phyloP scores from a whole-genome alignment of 148 eudicot species.

The Talinum fruticosum region DNA sequence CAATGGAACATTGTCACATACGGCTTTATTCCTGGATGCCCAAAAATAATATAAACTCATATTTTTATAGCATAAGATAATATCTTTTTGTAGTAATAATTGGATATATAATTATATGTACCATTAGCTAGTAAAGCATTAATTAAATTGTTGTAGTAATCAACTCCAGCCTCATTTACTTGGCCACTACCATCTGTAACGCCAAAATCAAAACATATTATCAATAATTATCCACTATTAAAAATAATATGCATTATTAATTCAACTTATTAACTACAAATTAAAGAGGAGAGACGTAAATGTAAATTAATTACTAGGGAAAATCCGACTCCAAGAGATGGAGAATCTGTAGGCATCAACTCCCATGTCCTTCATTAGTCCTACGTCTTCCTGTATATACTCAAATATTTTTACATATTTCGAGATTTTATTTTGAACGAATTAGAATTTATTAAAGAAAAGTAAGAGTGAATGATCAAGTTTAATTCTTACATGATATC shows the following conservation, averaged over 20 bases:
- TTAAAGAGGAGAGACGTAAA: too few relatives aligned
- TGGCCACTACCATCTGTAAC: constrained; percentile 72
- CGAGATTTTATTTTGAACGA: too few relatives aligned
- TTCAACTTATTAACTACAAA: too few relatives aligned
- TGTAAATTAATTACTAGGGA: constrained; percentile 53
- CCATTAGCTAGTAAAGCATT: constrained; percentile 76
- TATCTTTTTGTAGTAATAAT: too few relatives aligned
- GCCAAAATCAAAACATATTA: background rate
- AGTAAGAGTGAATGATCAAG: too few relatives aligned
- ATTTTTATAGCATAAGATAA: too few relatives aligned
- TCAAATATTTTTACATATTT: too few relatives aligned
- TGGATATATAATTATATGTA: too few relatives aligned
- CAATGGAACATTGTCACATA: constrained; percentile 89
- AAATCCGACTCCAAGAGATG: constrained; percentile 90
- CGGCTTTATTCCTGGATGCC: constrained; percentile 90
- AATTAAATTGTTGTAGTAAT: constrained; percentile 82
- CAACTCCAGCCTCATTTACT: constrained; percentile 84
- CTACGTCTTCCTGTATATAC: constrained; percentile 63
- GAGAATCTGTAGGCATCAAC: constrained; percentile 92
- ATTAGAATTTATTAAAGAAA: too few relatives aligned
- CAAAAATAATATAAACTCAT: too few relatives aligned
- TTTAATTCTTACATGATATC: constrained; percentile 43
- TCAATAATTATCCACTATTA: background rate
- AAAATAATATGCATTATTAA: too few relatives aligned
- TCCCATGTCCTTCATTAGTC: constrained; percentile 86